phyloP scores from a whole-genome alignment of 305 asterid genomes.

The Fraxinus xanthoxyloides region DNA sequence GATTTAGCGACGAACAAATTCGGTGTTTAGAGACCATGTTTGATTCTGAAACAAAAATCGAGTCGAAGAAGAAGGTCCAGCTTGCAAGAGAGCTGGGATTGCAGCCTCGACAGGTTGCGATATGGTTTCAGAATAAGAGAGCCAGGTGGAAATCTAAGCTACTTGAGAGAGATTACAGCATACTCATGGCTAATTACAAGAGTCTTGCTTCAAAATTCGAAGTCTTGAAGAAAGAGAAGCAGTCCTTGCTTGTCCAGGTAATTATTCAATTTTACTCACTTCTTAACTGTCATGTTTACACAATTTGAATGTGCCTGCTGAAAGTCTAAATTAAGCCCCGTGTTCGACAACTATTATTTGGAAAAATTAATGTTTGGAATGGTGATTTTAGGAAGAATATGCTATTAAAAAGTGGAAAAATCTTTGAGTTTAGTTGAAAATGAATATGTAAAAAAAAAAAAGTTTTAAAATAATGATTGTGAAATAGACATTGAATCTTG shows the following conservation, averaged over 20 bases:
- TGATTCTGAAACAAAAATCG: conserved; percentile 43
- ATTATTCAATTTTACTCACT: neutral
- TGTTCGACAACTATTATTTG: too few relatives aligned
- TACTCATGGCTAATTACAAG: conserved; percentile 33
- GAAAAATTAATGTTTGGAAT: too few relatives aligned
- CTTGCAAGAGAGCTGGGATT: conserved; percentile 48
- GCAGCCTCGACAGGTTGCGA: conserved; percentile 55
- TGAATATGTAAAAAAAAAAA: too few relatives aligned
- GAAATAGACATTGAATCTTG: too few relatives aligned
- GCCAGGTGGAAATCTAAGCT: conserved; percentile 65
- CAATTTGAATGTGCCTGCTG: too few relatives aligned
- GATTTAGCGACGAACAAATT: conserved; percentile 56
- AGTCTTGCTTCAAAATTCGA: conserved; percentile 38
- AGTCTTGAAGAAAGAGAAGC: conserved; percentile 38
- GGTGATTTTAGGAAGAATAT: too few relatives aligned
- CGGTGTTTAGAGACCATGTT: conserved; percentile 33
- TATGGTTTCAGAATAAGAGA: conserved; percentile 67
- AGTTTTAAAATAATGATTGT: too few relatives aligned
- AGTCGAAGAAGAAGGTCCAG: conserved; percentile 39
- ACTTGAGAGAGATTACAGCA: conserved; percentile 39
- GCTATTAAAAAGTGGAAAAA: too few relatives aligned
- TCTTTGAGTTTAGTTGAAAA: too few relatives aligned
- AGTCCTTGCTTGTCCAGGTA: conserved; percentile 47
- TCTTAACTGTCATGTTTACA: too few relatives aligned
- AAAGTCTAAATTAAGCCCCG: too few relatives aligned